Conservation (phyloP, 164 flowering plant species). For the Annona squamosa region DNA sequence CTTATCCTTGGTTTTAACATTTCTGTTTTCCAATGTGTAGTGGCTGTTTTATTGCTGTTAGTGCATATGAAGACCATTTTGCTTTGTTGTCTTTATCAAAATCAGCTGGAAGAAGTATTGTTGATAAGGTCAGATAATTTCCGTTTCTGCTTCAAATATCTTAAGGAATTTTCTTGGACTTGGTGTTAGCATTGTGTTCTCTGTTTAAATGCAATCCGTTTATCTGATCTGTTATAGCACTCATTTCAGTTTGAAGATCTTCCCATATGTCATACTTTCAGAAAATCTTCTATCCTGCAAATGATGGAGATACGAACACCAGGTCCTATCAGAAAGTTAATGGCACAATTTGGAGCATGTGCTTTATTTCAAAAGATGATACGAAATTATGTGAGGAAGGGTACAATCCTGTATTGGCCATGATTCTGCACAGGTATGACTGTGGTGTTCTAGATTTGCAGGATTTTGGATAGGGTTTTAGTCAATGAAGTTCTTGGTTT, state of each 20-base stretch:
- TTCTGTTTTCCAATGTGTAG: conserved; percentile 35
- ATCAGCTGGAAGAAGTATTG: conserved; percentile 43
- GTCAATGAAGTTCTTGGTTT: conserved; percentile 1
- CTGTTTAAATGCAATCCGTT: neutral
- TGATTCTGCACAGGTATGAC: conserved; percentile 65
- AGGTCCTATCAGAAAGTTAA: conserved; percentile 24
- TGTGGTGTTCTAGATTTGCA: neutral
- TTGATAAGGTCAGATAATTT: conserved; percentile 53
- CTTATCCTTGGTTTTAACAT: conserved; percentile 10
- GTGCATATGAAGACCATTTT: conserved; percentile 76
- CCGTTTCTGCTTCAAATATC: conserved; percentile 6
- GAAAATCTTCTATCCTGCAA: conserved; percentile 64
- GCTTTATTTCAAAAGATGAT: conserved; percentile 61
- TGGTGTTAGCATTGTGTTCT: conserved; percentile 5
- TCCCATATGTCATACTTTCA: conserved; percentile 28
- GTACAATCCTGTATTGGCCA: conserved; percentile 59
- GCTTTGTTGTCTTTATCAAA: conserved; percentile 67
- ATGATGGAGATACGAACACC: conserved; percentile 29
- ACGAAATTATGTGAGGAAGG: conserved; percentile 32
- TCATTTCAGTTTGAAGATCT: conserved; percentile 13
- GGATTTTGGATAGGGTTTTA: neutral
- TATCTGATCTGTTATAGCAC: conserved; percentile 6
- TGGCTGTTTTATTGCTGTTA: conserved; percentile 71
- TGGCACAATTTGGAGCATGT: conserved; percentile 98
- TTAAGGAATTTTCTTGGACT: neutral